These are phyloP conservation scores for Vitis amurensis DNA, from an alignment of 164 flowering plant genomes.

Conservation along the genomic window DNA sequence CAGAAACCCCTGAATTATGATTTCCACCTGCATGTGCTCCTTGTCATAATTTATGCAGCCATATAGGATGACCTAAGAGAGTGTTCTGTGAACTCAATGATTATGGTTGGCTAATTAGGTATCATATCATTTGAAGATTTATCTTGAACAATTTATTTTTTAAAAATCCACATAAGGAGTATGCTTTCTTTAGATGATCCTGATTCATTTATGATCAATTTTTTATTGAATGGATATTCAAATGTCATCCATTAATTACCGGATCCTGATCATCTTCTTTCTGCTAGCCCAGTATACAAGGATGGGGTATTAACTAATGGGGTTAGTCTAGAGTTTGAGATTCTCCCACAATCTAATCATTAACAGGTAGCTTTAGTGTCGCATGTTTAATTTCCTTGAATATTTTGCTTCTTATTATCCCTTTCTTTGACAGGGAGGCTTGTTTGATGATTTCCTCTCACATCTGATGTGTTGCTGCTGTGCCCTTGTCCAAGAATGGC, in stretches of 20 bases:
- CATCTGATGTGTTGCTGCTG: constrained; percentile 98
- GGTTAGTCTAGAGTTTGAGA: background rate
- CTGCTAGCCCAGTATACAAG: background rate
- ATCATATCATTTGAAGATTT: background rate
- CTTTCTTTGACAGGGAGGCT: constrained; percentile 70
- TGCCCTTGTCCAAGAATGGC: constrained; percentile 98
- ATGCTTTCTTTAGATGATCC: background rate
- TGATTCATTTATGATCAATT: background rate
- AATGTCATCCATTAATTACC: background rate
- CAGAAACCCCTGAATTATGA: too few relatives aligned
- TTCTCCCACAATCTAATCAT: background rate
- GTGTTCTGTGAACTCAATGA: background rate
- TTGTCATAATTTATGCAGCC: background rate
- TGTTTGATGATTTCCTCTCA: constrained; percentile 86
- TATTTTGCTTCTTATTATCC: background rate
- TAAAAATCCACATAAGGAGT: too few relatives aligned
- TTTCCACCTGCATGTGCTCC: background rate
- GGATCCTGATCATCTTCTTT: background rate
- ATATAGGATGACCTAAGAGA: background rate
- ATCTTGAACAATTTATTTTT: too few relatives aligned
- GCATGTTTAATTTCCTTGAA: background rate
- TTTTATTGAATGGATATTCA: background rate
- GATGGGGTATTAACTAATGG: background rate
- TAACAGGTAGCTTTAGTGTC: background rate
- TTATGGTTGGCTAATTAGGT: background rate